Evolutionary conservation across 2,329 filamentous ascomycete genomes (phyloP), one percentile per base, ranked within the genome.

Genomic region (Colletotrichum musae): DNA sequence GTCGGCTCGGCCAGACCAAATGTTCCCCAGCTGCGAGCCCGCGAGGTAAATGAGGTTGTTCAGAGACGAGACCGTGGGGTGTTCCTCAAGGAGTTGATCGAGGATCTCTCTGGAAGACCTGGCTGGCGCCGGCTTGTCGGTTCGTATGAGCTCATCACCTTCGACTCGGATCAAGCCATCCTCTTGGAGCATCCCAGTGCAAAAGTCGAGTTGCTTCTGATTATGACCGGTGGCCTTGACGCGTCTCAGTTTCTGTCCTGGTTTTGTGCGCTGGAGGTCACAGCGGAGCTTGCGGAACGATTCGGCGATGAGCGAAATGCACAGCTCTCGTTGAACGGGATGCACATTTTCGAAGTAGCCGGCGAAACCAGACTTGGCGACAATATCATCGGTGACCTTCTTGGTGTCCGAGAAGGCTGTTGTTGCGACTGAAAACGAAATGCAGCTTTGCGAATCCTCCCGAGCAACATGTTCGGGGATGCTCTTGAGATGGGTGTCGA

Each of bases 201-300:
- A 66, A 26, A 66, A 66, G n/a, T 66, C 63, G 2, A 66, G 57
- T 9, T 66, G 63, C 18, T 66, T 61, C 36, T 56, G 57, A 5
- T 41, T 41, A 0, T 66, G 59, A 5, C 15, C 18, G 6, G 43
- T 39, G 5, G 45, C 52, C 16, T 66, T 66, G 39, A 66, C 50
- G 3, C 47, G 63, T 4, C 57, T 47, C 1, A 66, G 50, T 18
- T 61, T 60, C 12, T 66, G 63, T 0, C 57, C 63, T 2, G 57
- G 39, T 15, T 66, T 66, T 0, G 63, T 66, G 15, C 63, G 51
- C 16, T 2, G 56, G 4, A 66, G 41, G 3, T 66, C 63, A 32
- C 63, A 66, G 16, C 63, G 26, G 12, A 66, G 41, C 21, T 66
- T 66, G 18, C 59, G 63, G 6, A 66, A 66, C 13, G 63, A 50